Percentiles rank a stretch among this genome's conserved stretches.
phyloP scores from a whole-genome alignment of 257 asterid species.

The Salvia hispanica region DNA sequence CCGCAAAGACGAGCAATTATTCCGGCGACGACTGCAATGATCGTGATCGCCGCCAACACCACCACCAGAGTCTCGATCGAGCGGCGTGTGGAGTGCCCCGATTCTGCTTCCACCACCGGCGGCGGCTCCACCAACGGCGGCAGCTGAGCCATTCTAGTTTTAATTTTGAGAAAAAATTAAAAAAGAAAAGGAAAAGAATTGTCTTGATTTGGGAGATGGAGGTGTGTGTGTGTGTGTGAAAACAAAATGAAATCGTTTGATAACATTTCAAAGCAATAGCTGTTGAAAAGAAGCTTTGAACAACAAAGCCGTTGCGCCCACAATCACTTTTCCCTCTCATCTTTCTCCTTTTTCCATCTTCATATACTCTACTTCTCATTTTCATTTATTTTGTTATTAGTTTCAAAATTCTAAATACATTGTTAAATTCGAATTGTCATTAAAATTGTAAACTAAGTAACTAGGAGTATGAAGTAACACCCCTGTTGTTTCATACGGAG shows the following conservation, averaged over 20 bases:
- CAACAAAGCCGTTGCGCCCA: conserved; percentile 35
- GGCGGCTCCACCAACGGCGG: conserved; percentile 70
- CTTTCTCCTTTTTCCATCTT: too few relatives aligned
- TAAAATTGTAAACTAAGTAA: too few relatives aligned
- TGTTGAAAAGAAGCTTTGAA: conserved; percentile 35
- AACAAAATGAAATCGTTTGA: conserved; percentile 3
- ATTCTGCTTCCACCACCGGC: conserved; percentile 38
- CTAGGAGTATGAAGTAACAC: too few relatives aligned
- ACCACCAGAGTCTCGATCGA: conserved; percentile 80
- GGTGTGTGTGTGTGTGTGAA: too few relatives aligned
- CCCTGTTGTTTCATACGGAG: too few relatives aligned
- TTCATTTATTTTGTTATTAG: not conserved
- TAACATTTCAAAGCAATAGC: not conserved
- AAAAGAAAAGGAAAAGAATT: not conserved
- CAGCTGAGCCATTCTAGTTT: conserved; percentile 41
- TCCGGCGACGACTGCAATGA: conserved; percentile 70
- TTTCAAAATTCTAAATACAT: too few relatives aligned
- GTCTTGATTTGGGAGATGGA: not conserved
- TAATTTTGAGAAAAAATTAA: not conserved
- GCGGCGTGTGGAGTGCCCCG: conserved; percentile 47
- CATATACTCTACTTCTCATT: too few relatives aligned
- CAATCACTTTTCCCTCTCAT: conserved; percentile 19
- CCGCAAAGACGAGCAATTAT: conserved; percentile 76
- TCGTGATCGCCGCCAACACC: conserved; percentile 69
- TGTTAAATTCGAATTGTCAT: too few relatives aligned